These are phyloP conservation scores for Ogataea hybrid DNA, from an alignment of 1,139 yeast species.

Conservation along the genomic window DNA sequence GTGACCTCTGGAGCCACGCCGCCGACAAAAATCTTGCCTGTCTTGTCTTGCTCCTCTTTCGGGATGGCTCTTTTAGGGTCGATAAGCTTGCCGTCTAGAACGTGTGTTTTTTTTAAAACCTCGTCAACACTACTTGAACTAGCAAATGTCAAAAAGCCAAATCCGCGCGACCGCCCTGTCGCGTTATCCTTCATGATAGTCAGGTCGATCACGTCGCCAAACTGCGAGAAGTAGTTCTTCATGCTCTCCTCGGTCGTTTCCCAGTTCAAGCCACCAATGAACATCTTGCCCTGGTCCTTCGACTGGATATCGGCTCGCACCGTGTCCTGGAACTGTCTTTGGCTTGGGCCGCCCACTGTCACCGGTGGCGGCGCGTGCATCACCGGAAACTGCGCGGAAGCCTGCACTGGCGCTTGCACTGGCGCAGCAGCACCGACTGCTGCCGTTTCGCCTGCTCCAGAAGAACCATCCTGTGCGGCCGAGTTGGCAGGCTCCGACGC, in stretches of 20 bases:
- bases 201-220: conserved; percentile 86
- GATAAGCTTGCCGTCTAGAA: conserved; percentile 92
- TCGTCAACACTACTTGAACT: conserved; percentile 81
- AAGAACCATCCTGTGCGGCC: not conserved
- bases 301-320: conserved; percentile 30
- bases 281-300: conserved; percentile 86
- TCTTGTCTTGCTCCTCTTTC: conserved; percentile 95
- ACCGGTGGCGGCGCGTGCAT: conserved; percentile 6
- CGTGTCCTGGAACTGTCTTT: conserved; percentile 22
- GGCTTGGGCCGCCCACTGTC: conserved; percentile 4
- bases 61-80: conserved; percentile 99
- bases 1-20: conserved; percentile 97
- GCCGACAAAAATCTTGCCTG: conserved; percentile 97
- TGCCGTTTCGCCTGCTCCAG: conserved; percentile 5
- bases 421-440: conserved; percentile 2
- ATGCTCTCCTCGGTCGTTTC: conserved; percentile 90
- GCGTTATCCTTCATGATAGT: conserved; percentile 91
- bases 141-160: conserved; percentile 90
- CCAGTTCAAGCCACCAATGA: conserved; percentile 98
- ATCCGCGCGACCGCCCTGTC: conserved; percentile 95
- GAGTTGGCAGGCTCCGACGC: not conserved
- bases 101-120: conserved; percentile 85
- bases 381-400: conserved; percentile 10
- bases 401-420: not conserved
- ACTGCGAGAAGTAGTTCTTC: conserved; percentile 80